A percentile compares a stretch with the other conserved stretches of the same genome.
These are phyloP conservation scores for Clitopilus passeckerianus DNA, from an alignment of 768 basidiomycete species.

Conservation along the genomic window DNA sequence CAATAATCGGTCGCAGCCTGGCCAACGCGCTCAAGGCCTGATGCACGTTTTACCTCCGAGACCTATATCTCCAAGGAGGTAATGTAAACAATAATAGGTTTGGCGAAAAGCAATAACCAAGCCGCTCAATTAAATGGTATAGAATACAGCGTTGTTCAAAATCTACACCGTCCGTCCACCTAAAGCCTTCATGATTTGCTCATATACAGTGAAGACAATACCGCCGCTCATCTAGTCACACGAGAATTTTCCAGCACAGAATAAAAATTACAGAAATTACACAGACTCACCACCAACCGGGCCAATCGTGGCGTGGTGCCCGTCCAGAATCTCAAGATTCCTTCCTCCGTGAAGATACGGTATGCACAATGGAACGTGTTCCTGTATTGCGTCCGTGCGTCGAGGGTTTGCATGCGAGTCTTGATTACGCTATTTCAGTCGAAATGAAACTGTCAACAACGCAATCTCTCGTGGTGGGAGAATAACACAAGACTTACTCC, in stretches of 20 bases:
- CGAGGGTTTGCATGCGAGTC: slow-evolving; percentile 95
- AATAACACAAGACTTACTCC: slow-evolving; percentile 43
- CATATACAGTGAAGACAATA: slow-evolving; percentile 90
- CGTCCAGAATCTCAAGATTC: slow-evolving; percentile 90
- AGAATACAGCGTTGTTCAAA: neutral
- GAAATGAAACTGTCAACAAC: neutral
- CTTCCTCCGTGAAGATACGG: slow-evolving; percentile 91
- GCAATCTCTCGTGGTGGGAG: neutral
- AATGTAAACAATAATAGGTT: neutral
- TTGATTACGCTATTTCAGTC: slow-evolving; percentile 78
- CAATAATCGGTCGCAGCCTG: neutral
- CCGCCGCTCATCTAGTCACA: slow-evolving; percentile 75
- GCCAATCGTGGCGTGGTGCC: slow-evolving; percentile 90
- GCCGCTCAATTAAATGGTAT: no score
- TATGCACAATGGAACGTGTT: slow-evolving; percentile 97
- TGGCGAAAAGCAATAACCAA: no score
- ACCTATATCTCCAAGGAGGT: neutral
- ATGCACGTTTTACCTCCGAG: slow-evolving; percentile 1
- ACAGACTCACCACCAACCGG: slow-evolving; percentile 67
- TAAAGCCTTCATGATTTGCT: slow-evolving; percentile 60
- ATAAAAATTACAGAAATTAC: neutral
- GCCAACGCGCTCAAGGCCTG: neutral
- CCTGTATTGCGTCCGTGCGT: slow-evolving; percentile 76
- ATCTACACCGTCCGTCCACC: slow-evolving; percentile 13
- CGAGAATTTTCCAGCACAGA: neutral